Percentiles rank a stretch among this genome's conserved stretches.
Conservation (phyloP, 225 moss, liverwort and hornwort species). For the Marchantia paleacea region DNA sequence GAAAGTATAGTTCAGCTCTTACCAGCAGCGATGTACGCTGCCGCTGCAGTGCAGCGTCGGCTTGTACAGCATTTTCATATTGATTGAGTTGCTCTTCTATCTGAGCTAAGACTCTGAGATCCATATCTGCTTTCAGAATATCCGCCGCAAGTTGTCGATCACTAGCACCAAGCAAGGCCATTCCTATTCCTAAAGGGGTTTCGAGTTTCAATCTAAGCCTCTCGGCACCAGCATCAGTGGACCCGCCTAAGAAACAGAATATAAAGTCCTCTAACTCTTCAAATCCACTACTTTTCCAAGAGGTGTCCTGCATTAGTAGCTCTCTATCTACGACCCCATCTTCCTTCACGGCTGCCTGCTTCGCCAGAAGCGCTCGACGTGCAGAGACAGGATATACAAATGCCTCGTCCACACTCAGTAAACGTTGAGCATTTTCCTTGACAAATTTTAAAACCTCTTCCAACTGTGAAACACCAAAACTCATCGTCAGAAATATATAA, state of each 20-base stretch:
- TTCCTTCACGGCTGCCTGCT: slow-evolving; percentile 53
- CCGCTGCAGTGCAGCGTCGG: slow-evolving; percentile 66
- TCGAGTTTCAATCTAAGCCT: slow-evolving; percentile 88
- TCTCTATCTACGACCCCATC: slow-evolving; percentile 58
- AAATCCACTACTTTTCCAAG: slow-evolving; percentile 86
- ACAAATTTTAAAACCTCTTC: slow-evolving; percentile 77
- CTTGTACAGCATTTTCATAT: slow-evolving; percentile 74
- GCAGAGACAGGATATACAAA: slow-evolving; percentile 89
- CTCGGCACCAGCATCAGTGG: slow-evolving; percentile 83
- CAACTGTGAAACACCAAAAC: slow-evolving; percentile 44
- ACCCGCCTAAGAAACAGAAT: slow-evolving; percentile 77
- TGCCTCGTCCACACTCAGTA: slow-evolving; percentile 79
- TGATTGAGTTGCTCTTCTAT: slow-evolving; percentile 74
- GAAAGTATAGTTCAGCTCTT: slow-evolving; percentile 25
- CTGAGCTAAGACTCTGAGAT: slow-evolving; percentile 66
- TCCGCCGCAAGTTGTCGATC: slow-evolving; percentile 75
- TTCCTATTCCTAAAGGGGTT: slow-evolving; percentile 79
- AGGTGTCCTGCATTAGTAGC: slow-evolving; percentile 50
- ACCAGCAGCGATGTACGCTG: slow-evolving; percentile 73
- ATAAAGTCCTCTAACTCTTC: slow-evolving; percentile 84
- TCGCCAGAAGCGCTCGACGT: slow-evolving; percentile 83
- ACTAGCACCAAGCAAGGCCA: slow-evolving; percentile 74
- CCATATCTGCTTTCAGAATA: slow-evolving; percentile 66
- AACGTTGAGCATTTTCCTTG: slow-evolving; percentile 75
- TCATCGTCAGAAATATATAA: background rate